Percentiles rank a stretch among this genome's conserved stretches.
Conservation (phyloP, 2,329 filamentous ascomycete genomes). For the Colletotrichum acutatum region DNA sequence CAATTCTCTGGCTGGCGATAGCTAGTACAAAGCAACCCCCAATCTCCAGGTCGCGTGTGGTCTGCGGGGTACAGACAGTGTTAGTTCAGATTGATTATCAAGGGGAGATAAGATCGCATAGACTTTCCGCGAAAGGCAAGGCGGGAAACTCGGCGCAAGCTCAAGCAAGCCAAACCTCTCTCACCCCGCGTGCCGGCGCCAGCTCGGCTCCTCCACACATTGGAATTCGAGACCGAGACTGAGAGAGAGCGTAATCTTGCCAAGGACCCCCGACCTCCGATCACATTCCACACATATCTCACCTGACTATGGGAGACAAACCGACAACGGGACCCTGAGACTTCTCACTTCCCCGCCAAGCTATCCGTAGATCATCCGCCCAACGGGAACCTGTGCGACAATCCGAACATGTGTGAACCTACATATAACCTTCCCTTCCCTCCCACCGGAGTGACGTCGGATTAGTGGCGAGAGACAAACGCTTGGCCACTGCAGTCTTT, state of each 20-base stretch:
- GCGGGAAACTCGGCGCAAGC: not conserved
- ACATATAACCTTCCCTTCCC: not conserved
- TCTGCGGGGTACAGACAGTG: constrained; percentile 6
- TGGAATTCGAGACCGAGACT: not conserved
- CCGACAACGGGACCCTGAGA: not conserved
- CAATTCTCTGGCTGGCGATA: not conserved
- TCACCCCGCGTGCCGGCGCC: not conserved
- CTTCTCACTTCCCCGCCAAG: no score
- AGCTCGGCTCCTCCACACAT: not conserved
- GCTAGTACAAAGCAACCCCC: not conserved
- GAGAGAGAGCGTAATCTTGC: not conserved
- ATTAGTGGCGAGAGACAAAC: not conserved
- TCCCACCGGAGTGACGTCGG: not conserved
- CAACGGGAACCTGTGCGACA: not conserved
- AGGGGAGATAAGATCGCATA: not conserved
- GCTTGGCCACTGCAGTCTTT: not conserved
- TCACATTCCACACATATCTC: not conserved
- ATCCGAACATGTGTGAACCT: not conserved
- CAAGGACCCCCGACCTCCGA: not conserved
- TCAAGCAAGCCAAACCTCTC: not conserved
- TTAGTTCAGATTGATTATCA: not conserved
- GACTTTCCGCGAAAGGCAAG: not conserved
- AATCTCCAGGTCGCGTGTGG: not conserved
- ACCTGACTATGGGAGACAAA: not conserved
- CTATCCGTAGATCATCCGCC: no score